Conservation (phyloP, 1,139 yeast genomes). For the Hansenula sp. region DNA sequence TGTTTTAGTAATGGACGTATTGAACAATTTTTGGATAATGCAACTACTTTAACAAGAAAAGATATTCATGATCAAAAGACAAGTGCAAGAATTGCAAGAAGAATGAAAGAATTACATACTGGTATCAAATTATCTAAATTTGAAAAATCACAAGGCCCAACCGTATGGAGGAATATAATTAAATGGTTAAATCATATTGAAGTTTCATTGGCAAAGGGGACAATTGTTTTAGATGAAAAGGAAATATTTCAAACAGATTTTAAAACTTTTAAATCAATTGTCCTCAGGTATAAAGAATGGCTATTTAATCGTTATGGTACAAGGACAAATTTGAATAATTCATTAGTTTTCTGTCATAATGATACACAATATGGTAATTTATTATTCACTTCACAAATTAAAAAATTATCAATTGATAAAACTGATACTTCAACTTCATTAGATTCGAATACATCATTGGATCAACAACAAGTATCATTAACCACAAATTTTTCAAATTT, state of each 20-base stretch:
- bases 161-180: slow-evolving; percentile 63
- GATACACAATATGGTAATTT: slow-evolving; percentile 96
- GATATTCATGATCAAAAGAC: slow-evolving; percentile 75
- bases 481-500: slow-evolving; percentile 29
- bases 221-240: slow-evolving; percentile 32
- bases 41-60: slow-evolving; percentile 65
- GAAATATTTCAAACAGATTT: slow-evolving; percentile 48
- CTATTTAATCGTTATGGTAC: slow-evolving; percentile 49
- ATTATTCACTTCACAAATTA: slow-evolving; percentile 39
- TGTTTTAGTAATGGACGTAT: slow-evolving; percentile 88
- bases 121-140: slow-evolving; percentile 61
- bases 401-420: slow-evolving; percentile 7
- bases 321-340: slow-evolving; percentile 36
- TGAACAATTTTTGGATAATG: slow-evolving; percentile 85
- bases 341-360: slow-evolving; percentile 82
- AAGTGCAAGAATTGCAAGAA: slow-evolving; percentile 83
- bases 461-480: slow-evolving; percentile 21
- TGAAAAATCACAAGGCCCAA: slow-evolving; percentile 57
- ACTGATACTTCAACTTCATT: too few relatives aligned
- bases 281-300: slow-evolving; percentile 59
- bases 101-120: slow-evolving; percentile 92
- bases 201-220: slow-evolving; percentile 28
- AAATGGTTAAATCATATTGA: slow-evolving; percentile 70
- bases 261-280: slow-evolving; percentile 41
- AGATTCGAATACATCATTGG: too few relatives aligned